Conservation (phyloP, 257 asterid species). For the Lithospermum erythrorhizon region DNA sequence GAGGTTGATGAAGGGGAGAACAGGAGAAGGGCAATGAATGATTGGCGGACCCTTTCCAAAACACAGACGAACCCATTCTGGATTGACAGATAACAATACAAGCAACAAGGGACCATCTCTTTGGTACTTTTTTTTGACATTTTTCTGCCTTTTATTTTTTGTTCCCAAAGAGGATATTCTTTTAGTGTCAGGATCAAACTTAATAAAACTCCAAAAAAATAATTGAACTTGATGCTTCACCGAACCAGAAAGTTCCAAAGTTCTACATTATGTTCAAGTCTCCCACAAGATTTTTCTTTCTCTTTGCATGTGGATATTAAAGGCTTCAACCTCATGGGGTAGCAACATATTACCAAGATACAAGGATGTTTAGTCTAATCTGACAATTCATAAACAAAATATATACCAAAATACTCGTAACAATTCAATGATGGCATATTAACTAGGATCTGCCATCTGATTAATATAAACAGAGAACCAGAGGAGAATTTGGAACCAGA, state of each 20-base stretch:
- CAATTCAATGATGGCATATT: too few species aligned
- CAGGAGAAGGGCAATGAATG: slow-evolving; percentile 4
- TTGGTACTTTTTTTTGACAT: slow-evolving; percentile 9
- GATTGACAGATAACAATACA: slow-evolving; percentile 11
- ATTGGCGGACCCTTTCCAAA: slow-evolving; percentile 2
- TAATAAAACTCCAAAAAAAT: neutral
- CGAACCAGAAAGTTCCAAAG: neutral
- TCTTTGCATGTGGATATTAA: neutral
- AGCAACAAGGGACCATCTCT: slow-evolving; percentile 17
- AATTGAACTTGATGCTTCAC: slow-evolving; percentile 1
- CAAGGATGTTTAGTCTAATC: neutral
- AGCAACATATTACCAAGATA: too few species aligned
- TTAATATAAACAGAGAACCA: too few species aligned
- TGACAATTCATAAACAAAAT: neutral
- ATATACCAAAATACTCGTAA: too few species aligned
- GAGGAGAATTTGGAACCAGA: neutral
- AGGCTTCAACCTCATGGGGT: neutral
- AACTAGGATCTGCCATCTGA: too few species aligned
- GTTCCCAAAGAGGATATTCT: slow-evolving; percentile 27
- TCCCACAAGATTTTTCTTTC: neutral
- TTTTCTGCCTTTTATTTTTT: slow-evolving; percentile 7
- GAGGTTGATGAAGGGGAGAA: neutral
- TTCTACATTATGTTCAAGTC: neutral
- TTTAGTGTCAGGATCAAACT: neutral
- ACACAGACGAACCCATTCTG: slow-evolving; percentile 11